Conservation (phyloP, 148 eudicot genomes). For the Hydrangea macrophylla region DNA sequence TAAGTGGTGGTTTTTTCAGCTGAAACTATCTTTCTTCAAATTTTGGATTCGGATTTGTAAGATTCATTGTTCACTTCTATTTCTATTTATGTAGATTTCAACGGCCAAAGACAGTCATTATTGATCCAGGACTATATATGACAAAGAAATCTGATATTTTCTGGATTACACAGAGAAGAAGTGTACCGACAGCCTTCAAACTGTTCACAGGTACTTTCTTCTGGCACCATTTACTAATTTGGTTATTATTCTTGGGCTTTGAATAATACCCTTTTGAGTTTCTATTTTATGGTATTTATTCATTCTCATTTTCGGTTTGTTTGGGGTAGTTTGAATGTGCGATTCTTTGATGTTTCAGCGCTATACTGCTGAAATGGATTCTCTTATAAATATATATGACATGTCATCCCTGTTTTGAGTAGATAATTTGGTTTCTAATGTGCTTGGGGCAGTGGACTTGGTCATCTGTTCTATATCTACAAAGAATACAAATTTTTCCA, state of each 20-base stretch:
- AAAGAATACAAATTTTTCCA: no score
- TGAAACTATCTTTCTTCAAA: background rate
- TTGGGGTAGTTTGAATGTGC: no score
- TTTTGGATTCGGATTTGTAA: conserved; percentile 2
- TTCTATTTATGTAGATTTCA: conserved; percentile 48
- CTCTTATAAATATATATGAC: background rate
- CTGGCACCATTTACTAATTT: conserved; percentile 5
- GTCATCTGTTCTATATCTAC: no score
- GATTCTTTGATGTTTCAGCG: background rate
- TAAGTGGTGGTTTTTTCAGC: conserved; percentile 31
- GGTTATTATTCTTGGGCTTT: background rate
- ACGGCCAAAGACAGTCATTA: conserved; percentile 79
- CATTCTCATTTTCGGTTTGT: background rate
- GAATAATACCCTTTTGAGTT: background rate
- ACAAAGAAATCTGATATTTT: conserved; percentile 72
- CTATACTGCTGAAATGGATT: conserved; percentile 5
- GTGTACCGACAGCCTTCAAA: conserved; percentile 89
- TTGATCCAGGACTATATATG: conserved; percentile 90
- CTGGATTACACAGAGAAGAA: conserved; percentile 83
- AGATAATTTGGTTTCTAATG: background rate
- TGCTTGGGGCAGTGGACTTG: background rate
- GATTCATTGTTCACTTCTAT: background rate
- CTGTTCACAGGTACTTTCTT: conserved; percentile 76
- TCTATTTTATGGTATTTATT: background rate
- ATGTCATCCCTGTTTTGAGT: background rate